Evolutionary conservation across 2,329 filamentous ascomycete genomes (phyloP), one percentile per base, ranked within the genome.

Genomic region (Cadophora gregata): DNA sequence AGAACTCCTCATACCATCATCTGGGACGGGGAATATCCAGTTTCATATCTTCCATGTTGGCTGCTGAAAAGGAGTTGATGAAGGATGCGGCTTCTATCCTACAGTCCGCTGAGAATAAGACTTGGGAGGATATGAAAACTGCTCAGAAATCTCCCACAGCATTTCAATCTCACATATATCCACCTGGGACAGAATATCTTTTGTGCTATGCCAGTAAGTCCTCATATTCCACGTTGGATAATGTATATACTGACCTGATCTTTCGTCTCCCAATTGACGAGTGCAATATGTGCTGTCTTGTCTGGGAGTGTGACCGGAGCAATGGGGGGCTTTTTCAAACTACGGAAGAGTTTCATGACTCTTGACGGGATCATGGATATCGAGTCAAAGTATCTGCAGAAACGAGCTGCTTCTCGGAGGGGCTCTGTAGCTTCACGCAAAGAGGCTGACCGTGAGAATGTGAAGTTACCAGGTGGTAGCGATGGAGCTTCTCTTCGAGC

Each of bases 261-360:
- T 27, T 60, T 29, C 69, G 75, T 97, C 80, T 87, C 93, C 1
- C 93, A 97, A 78, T 84, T 97, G 69, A 97, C 97, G 90, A 86
- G 88, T 65, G 94, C 94, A 0, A 90, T 99, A 1, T 89, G 97
- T 0, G 93, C 89, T 0, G 92, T 98, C 19, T 81, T 98, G 73
- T 96, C 96, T 71, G 96, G 98, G 81, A 97, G 92, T 76, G 80
- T 98, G 73, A 95, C 94, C 0, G 96, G 98, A 78, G 93, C 89
- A 19, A 87, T 98, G 78, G 93, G 90, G 79, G 93, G 93, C 6
- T 98, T 98, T 75, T 96, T 97, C 77, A 97, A 96, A 79, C 80
- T 98, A 72, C 86, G 95, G 69, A 97, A 96, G 77, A 95, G 95
- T 0, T 98, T 92, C 75, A 81, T 93, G 47, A 90, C 93, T 0